phyloP scores from a whole-genome alignment of 2,329 filamentous ascomycete species.

The Periconia sp. region DNA sequence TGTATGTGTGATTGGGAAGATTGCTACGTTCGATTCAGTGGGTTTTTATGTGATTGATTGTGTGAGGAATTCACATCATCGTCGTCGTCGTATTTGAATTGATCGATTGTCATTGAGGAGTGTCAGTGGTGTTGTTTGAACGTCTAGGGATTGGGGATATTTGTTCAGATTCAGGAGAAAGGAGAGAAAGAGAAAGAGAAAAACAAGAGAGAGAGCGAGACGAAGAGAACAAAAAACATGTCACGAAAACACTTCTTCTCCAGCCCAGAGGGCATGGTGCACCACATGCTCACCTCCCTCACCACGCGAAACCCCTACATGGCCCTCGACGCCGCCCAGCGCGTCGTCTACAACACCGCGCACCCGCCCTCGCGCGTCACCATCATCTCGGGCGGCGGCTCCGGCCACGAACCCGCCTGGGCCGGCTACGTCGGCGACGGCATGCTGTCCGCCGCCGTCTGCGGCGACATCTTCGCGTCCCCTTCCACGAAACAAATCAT shows the following conservation, averaged over 20 bases:
- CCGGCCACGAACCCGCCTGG: slow-evolving; percentile 54
- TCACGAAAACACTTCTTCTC: slow-evolving; percentile 59
- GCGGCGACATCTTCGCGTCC: slow-evolving; percentile 53
- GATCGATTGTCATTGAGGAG: too few species aligned
- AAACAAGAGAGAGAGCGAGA: too few species aligned
- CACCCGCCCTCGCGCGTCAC: slow-evolving; percentile 49
- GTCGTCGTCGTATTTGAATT: too few species aligned
- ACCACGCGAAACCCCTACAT: slow-evolving; percentile 48
- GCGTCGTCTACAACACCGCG: slow-evolving; percentile 51
- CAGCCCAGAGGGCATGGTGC: slow-evolving; percentile 53
- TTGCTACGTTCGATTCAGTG: too few species aligned
- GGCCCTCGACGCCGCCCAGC: slow-evolving; percentile 49
- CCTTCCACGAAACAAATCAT: slow-evolving; percentile 54
- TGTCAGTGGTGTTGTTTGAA: too few species aligned
- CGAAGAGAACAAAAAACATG: slow-evolving; percentile 38
- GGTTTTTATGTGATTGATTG: too few species aligned
- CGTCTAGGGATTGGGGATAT: too few species aligned
- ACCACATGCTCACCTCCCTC: slow-evolving; percentile 52
- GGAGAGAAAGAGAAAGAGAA: too few species aligned
- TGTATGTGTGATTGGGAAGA: too few species aligned
- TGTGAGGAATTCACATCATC: too few species aligned
- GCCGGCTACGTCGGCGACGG: slow-evolving; percentile 53
- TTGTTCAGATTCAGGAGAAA: too few species aligned
- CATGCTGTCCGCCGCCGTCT: slow-evolving; percentile 52
- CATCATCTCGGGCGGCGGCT: slow-evolving; percentile 51